phyloP scores from a whole-genome alignment of 1,284 basidiomycete species.

The Ceratobasidium sp. region DNA sequence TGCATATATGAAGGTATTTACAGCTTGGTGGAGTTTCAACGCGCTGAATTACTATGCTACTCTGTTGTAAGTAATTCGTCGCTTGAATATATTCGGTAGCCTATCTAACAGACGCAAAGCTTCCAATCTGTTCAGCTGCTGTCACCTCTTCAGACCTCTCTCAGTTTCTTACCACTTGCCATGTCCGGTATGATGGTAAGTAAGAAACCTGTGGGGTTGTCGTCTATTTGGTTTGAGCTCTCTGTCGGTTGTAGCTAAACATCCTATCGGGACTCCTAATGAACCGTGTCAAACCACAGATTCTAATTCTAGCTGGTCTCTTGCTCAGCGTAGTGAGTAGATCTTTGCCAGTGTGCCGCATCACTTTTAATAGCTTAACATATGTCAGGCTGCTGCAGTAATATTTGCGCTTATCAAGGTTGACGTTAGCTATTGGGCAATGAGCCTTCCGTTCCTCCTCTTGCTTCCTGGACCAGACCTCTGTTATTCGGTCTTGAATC shows the following conservation, averaged over 20 bases:
- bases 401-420: slow-evolving; percentile 31
- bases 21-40: slow-evolving; percentile 41
- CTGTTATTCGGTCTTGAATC: slow-evolving; percentile 40
- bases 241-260: slow-evolving; percentile 13
- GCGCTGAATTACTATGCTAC: slow-evolving; percentile 40
- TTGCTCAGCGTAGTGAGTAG: slow-evolving; percentile 24
- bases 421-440: slow-evolving; percentile 36
- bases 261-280: slow-evolving; percentile 23
- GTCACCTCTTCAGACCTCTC: slow-evolving; percentile 39
- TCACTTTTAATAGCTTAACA: neutral
- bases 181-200: slow-evolving; percentile 35
- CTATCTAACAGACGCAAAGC: neutral
- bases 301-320: slow-evolving; percentile 26
- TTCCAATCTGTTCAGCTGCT: slow-evolving; percentile 41
- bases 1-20: slow-evolving; percentile 10
- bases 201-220: neutral
- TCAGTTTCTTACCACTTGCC: slow-evolving; percentile 39
- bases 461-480: slow-evolving; percentile 30
- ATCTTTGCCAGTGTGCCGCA: too few species aligned
- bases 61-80: slow-evolving; percentile 35
- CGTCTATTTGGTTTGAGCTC: neutral
- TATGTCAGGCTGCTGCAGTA: slow-evolving; percentile 1
- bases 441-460: slow-evolving; percentile 33
- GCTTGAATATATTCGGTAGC: neutral
- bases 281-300: slow-evolving; percentile 24